These are phyloP conservation scores for Pyricularia sp. DNA, from an alignment of 2,329 filamentous ascomycete genomes.

Conservation along the genomic window DNA sequence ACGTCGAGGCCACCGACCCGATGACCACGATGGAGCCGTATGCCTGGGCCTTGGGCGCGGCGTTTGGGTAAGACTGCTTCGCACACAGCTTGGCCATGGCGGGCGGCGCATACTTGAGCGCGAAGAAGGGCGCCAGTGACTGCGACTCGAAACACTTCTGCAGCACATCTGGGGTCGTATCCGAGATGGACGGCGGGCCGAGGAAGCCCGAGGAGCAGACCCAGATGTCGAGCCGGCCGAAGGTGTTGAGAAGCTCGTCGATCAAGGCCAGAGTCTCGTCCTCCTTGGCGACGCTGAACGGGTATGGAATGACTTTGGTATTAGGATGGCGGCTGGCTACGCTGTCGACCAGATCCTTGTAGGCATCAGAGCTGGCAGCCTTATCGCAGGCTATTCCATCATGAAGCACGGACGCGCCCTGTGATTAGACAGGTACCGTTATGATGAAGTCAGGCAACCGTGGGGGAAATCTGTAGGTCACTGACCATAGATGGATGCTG, in stretches of 20 bases:
- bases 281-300: constrained; percentile 48
- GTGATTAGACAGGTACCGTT: neutral
- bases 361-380: constrained; percentile 26
- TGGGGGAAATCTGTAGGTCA: neutral
- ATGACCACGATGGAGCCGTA: constrained; percentile 58
- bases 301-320: constrained; percentile 53
- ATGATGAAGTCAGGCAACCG: neutral
- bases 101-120: constrained; percentile 53
- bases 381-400: constrained; percentile 36
- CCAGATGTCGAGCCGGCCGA: constrained; percentile 51
- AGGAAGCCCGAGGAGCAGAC: constrained; percentile 48
- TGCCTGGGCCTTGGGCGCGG: constrained; percentile 47
- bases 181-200: constrained; percentile 45
- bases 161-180: constrained; percentile 45
- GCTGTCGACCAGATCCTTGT: constrained; percentile 28
- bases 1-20: constrained; percentile 44
- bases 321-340: constrained; percentile 37
- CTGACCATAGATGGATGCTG: constrained; percentile 50
- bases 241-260: constrained; percentile 53
- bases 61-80: constrained; percentile 47
- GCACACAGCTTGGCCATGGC: constrained; percentile 52
- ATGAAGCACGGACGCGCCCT: neutral
- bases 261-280: constrained; percentile 51
- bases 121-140: constrained; percentile 53
- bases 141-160: constrained; percentile 51